Evolutionary conservation across 345 rosid species (phyloP).

Genomic region (Eutrema yunnanense): DNA sequence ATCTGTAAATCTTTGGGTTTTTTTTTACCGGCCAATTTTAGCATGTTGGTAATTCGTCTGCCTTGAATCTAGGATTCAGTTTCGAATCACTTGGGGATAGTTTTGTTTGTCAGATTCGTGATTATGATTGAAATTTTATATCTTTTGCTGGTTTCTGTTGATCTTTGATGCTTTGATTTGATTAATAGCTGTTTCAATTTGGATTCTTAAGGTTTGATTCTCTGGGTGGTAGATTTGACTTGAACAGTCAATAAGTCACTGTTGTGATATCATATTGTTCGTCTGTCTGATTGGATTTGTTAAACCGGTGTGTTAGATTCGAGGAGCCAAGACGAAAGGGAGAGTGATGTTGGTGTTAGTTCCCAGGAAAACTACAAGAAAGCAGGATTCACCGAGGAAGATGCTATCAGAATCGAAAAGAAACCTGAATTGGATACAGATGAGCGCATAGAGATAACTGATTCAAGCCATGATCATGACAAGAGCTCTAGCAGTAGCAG

Average conservation of each 20-base stretch:
- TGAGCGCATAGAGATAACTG: constrained; percentile 33
- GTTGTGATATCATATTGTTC: background rate
- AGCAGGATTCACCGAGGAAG: constrained; percentile 31
- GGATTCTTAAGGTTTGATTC: background rate
- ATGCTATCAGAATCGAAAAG: constrained; percentile 33
- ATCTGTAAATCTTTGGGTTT: background rate
- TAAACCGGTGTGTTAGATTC: constrained; percentile 38
- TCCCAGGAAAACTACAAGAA: constrained; percentile 46
- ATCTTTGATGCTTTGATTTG: constrained; percentile 1
- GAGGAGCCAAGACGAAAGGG: constrained; percentile 55
- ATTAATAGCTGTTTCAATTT: background rate
- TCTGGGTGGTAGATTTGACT: constrained; percentile 11
- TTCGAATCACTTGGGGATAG: background rate
- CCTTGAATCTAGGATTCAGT: background rate
- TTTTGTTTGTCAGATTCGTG: constrained; percentile 7
- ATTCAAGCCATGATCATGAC: constrained; percentile 35
- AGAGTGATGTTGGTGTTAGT: constrained; percentile 43
- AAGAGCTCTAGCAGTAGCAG: constrained; percentile 43
- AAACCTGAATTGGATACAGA: constrained; percentile 20
- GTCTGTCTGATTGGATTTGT: constrained; percentile 8
- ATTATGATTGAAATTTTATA: background rate
- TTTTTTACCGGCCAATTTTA: background rate
- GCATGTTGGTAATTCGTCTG: background rate
- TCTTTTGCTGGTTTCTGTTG: background rate
- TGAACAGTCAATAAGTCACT: constrained; percentile 6